Base-by-base conservation (phyloP, 2,329 filamentous ascomycete species). In the Claviceps sp. region DNA sequence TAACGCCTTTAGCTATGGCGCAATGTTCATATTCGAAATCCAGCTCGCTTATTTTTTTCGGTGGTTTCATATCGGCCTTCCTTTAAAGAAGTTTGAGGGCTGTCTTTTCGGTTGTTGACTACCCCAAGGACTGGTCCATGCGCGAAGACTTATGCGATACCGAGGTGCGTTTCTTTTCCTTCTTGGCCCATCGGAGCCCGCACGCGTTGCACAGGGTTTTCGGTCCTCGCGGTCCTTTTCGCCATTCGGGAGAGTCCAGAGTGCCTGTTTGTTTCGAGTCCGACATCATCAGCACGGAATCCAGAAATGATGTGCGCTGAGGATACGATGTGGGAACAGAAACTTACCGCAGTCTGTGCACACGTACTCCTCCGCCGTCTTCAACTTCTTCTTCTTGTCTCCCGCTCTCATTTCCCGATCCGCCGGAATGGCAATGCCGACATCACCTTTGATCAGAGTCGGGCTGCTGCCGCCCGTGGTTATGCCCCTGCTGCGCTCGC, bases 141-240 rank as follows among this genome's bases (percentile, higher is more conserved):
- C 55, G 52, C 1, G 56, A 47, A 14, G 47, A 52, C 18, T 56
- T 56, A 14, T 61, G 60, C 37, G 56, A 52, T 30, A 44, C 11
- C 38, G 37, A 64, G 52, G 61, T 63, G 45, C 63, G 67, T 63
- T 88, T 91, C 74, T 93, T 93, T 64, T 93, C 87, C 63, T 87
- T 89, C 78, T 86, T 82, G 16, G 82, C 81, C 82, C 82, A 85
- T 50, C 82, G 74, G 34, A 85, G 70, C 40, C 91, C 91, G 64
- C 91, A 97, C 7, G 91, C 91, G 70, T 97, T 97, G 69, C 91
- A 97, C 13, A 97, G 72, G 8, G 91, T 96, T 68, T 97, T 96
- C 1, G 90, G 90, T 2, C 91, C 91, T 56, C 81, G 88, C 0
- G 91, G 91, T 0, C 91, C 91, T 67, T 95, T 96, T 56, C 91